phyloP scores from a whole-genome alignment of 2,329 filamentous ascomycete species.

The Zymoseptoria tritici region DNA sequence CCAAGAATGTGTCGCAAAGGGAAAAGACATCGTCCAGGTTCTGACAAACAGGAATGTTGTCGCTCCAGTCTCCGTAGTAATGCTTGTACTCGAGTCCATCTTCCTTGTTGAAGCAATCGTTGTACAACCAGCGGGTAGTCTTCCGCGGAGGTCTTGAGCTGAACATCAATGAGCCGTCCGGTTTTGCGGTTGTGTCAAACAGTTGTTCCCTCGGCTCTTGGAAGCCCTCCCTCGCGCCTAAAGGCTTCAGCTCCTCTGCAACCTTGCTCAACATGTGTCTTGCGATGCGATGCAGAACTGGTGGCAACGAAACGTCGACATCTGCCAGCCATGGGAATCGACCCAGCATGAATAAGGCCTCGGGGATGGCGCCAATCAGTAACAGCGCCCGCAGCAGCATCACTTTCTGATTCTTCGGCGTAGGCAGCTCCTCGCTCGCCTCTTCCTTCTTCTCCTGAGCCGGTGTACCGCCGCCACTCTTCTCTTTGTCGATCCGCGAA shows the following conservation, averaged over 20 bases:
- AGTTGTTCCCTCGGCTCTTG: constrained; percentile 44
- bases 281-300: constrained; percentile 76
- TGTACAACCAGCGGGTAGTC: constrained; percentile 72
- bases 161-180: constrained; percentile 57
- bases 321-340: constrained; percentile 90
- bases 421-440: constrained; percentile 51
- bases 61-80: constrained; percentile 96
- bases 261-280: constrained; percentile 76
- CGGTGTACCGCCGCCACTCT: constrained; percentile 34
- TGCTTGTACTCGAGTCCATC: constrained; percentile 71
- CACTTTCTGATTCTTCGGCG: constrained; percentile 82
- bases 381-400: constrained; percentile 76
- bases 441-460: constrained; percentile 37
- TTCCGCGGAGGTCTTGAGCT: constrained; percentile 54
- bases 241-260: constrained; percentile 47
- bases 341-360: constrained; percentile 85
- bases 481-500: constrained; percentile 41
- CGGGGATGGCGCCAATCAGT: constrained; percentile 84
- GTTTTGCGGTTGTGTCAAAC: constrained; percentile 58
- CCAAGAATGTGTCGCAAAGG: constrained; percentile 75
- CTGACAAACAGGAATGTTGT: constrained; percentile 88
- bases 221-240: constrained; percentile 35
- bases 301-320: constrained; percentile 70
- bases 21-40: constrained; percentile 84
- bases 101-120: constrained; percentile 67